Percentiles rank a stretch among this genome's conserved stretches.
phyloP scores from a whole-genome alignment of 176 grass and related monocot species.

The Musa itinerans region DNA sequence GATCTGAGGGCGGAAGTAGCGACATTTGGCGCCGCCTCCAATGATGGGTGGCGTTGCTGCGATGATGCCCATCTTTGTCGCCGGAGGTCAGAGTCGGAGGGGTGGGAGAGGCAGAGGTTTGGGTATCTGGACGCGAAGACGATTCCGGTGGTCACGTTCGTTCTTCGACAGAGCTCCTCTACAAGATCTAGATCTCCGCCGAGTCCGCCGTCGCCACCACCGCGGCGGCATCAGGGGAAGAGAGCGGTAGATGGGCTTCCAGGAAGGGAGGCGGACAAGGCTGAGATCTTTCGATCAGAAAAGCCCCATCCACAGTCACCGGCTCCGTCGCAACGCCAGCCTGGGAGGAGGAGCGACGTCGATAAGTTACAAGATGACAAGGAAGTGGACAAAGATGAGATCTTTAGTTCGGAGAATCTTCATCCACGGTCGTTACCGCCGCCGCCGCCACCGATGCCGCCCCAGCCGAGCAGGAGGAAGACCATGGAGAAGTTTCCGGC shows the following conservation, averaged over 20 bases:
- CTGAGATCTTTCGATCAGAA: neutral
- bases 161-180: slow-evolving; percentile 21
- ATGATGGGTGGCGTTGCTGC: slow-evolving; percentile 43
- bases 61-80: slow-evolving; percentile 59
- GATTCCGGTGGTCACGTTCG: slow-evolving; percentile 58
- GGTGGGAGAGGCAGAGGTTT: neutral
- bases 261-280: neutral
- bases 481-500: neutral
- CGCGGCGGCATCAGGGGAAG: neutral
- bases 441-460: neutral
- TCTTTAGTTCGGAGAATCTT: neutral
- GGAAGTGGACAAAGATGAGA: neutral
- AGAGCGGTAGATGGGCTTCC: neutral
- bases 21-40: slow-evolving; percentile 29
- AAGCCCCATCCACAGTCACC: neutral
- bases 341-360: neutral
- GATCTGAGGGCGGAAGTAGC: slow-evolving; percentile 48
- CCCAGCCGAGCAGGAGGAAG: neutral
- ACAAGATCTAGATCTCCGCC: slow-evolving; percentile 16
- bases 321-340: neutral
- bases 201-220: neutral
- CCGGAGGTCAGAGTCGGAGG: slow-evolving; percentile 23
- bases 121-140: slow-evolving; percentile 20
- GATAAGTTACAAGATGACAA: neutral
- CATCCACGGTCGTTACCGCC: neutral